A percentile compares a stretch with the other conserved stretches of the same genome.
phyloP scores from a whole-genome alignment of 352 stramenopile species.

The Globisporangium parvum region DNA sequence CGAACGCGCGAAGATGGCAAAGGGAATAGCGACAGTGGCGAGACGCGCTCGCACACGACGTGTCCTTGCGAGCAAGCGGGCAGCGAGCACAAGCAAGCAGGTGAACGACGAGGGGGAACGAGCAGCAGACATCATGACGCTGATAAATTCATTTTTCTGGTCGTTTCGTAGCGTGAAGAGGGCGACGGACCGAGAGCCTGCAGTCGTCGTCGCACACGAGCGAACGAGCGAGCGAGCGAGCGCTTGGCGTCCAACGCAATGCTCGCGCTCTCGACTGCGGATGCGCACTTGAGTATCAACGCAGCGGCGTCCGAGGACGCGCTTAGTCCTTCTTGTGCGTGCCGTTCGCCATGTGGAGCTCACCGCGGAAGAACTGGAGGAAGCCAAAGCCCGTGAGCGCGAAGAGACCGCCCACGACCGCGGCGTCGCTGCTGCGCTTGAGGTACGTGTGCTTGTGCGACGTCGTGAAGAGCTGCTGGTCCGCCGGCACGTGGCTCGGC shows the following conservation, averaged over 20 bases:
- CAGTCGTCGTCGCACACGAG: too few relatives aligned
- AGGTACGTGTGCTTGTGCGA: constrained; percentile 58
- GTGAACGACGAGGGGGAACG: not conserved
- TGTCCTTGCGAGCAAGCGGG: too few relatives aligned
- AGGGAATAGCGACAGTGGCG: too few relatives aligned
- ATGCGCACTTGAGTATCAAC: constrained; percentile 1
- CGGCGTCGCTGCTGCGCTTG: constrained; percentile 54
- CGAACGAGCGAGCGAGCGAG: not conserved
- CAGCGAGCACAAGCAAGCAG: not conserved
- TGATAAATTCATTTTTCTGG: not conserved
- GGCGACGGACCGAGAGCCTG: not conserved
- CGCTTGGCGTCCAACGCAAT: not conserved
- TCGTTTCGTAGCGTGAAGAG: not conserved
- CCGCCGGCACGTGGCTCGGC: constrained; percentile 43
- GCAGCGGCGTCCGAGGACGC: constrained; percentile 1
- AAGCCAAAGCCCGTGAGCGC: constrained; percentile 45
- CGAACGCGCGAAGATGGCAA: too few relatives aligned
- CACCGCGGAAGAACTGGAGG: constrained; percentile 51
- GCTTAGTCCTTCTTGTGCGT: constrained; percentile 68
- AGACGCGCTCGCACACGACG: too few relatives aligned
- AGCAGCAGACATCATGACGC: not conserved
- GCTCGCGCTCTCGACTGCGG: not conserved
- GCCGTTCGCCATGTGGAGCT: constrained; percentile 65
- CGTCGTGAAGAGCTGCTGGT: constrained; percentile 66
- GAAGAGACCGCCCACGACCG: constrained; percentile 32